Conservation (phyloP, 2,329 filamentous ascomycete species). For the Paradendryphiella salina region DNA sequence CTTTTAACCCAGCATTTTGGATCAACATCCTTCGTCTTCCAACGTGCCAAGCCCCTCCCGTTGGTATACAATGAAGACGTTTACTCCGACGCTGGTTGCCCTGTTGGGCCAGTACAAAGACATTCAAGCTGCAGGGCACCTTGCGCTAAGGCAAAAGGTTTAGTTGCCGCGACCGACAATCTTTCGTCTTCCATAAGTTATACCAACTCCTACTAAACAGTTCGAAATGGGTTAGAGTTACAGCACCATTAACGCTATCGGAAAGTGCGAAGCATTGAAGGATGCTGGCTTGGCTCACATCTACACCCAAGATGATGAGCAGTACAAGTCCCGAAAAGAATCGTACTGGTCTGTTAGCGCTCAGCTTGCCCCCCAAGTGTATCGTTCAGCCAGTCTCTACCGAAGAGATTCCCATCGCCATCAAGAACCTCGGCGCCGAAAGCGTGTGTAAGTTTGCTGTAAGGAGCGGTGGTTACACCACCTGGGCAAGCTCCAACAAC, state of each 20-base stretch:
- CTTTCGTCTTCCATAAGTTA: slow-evolving; percentile 13
- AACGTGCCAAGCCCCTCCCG: slow-evolving; percentile 6
- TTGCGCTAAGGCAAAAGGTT: background rate
- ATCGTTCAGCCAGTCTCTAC: slow-evolving; percentile 36
- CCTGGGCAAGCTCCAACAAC: slow-evolving; percentile 36
- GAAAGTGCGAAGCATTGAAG: slow-evolving; percentile 25
- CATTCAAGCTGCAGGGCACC: background rate
- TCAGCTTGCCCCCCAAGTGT: slow-evolving; percentile 33
- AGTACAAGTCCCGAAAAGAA: slow-evolving; percentile 21
- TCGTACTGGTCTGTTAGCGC: slow-evolving; percentile 36
- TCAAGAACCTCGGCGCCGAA: slow-evolving; percentile 17
- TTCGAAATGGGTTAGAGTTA: background rate
- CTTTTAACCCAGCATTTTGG: slow-evolving; percentile 1
- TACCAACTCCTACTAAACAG: background rate
- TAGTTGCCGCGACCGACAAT: background rate
- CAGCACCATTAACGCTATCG: slow-evolving; percentile 10
- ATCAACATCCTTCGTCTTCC: slow-evolving; percentile 7
- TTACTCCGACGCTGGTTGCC: slow-evolving; percentile 5
- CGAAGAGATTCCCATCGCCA: slow-evolving; percentile 27
- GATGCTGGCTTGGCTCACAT: slow-evolving; percentile 20
- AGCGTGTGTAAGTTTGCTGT: slow-evolving; percentile 27
- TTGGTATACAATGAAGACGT: slow-evolving; percentile 13
- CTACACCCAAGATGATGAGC: slow-evolving; percentile 16
- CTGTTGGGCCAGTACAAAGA: slow-evolving; percentile 7
- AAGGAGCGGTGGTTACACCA: slow-evolving; percentile 35